Evolutionary conservation across 192 early-diverging fungal species (phyloP).

Genomic region (Backusella liffmaniae): DNA sequence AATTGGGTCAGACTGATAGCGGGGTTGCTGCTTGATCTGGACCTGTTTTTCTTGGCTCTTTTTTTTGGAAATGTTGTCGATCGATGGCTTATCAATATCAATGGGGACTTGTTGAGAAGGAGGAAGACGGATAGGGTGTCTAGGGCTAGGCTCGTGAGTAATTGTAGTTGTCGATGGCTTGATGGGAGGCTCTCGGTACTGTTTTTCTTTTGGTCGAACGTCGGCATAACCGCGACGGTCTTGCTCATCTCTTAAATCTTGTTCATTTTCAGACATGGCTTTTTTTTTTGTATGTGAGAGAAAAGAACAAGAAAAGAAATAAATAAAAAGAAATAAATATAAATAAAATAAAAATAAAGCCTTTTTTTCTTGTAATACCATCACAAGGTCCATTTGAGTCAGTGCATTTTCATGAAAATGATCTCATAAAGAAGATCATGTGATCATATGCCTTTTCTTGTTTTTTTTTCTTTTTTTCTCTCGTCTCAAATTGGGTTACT

Average conservation of each 20-base stretch:
- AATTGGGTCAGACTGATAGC: neutral
- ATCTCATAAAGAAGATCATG: neutral
- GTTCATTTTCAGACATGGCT: neutral
- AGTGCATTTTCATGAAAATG: neutral
- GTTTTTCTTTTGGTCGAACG: neutral
- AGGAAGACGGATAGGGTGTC: neutral
- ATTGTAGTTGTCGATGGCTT: neutral
- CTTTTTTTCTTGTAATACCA: neutral
- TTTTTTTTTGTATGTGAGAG: neutral
- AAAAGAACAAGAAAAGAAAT: too few relatives aligned
- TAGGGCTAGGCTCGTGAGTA: neutral
- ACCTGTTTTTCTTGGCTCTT: neutral
- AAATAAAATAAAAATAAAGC: neutral
- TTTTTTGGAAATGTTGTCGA: neutral
- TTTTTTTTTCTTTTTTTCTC: neutral
- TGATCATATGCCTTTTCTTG: neutral
- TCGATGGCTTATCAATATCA: neutral
- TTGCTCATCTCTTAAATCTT: conserved; percentile 3
- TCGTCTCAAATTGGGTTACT: too few relatives aligned
- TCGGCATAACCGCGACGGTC: conserved; percentile 3
- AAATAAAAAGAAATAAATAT: too few relatives aligned
- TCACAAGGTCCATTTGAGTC: neutral
- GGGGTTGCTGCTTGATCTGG: neutral
- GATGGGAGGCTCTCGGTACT: neutral
- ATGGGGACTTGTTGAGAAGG: neutral